phyloP scores from a whole-genome alignment of 2,329 filamentous ascomycete species.

The Gaeumannomyces sp. region DNA sequence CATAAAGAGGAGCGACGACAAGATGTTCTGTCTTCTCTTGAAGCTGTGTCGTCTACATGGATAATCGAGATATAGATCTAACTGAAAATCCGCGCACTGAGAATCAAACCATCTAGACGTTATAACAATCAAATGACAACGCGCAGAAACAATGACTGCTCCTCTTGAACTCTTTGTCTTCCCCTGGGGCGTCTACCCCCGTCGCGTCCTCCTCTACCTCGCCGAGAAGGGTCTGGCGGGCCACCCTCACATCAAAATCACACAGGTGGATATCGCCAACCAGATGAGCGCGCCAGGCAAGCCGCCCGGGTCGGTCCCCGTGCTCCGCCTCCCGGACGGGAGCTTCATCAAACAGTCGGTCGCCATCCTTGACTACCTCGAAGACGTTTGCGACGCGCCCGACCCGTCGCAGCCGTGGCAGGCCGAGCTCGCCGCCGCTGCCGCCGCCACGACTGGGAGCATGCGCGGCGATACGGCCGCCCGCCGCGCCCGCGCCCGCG shows the following conservation, averaged over 20 bases:
- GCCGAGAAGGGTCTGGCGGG: neutral
- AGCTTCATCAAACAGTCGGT: neutral
- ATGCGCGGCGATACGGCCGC: neutral
- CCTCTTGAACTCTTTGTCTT: slow-evolving; percentile 1
- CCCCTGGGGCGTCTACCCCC: slow-evolving; percentile 4
- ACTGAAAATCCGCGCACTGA: neutral
- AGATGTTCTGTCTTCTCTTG: neutral
- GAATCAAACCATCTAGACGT: too few relatives aligned
- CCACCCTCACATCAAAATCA: slow-evolving; percentile 1
- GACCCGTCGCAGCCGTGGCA: neutral
- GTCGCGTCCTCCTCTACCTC: neutral
- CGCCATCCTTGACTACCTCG: slow-evolving; percentile 6
- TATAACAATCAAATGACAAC: too few relatives aligned
- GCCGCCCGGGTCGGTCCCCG: neutral
- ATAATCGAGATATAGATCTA: neutral
- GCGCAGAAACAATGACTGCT: neutral
- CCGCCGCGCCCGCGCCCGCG: too few relatives aligned
- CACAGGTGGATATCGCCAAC: neutral
- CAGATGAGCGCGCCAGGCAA: neutral
- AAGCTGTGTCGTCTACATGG: neutral
- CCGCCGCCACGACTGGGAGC: neutral
- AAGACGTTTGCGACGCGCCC: neutral
- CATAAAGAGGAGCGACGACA: neutral
- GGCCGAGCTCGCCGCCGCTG: neutral
- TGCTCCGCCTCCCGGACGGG: neutral